Base-by-base conservation (phyloP, 1,284 basidiomycete genomes). In the Cystobasidiaceae sp. region DNA sequence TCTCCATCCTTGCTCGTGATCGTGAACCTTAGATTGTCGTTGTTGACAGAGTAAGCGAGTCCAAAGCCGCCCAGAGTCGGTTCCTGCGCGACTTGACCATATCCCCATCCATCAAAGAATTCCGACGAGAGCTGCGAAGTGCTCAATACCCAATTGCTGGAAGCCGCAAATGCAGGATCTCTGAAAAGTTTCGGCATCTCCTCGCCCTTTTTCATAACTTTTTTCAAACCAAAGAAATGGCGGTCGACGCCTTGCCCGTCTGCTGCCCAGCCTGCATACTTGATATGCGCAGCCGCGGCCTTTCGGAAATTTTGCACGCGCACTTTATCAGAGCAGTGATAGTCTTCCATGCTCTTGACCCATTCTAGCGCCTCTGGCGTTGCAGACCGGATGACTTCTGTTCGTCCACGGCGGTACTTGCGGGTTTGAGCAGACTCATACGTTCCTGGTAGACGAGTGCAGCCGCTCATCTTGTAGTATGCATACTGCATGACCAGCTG, bases 401-500 rank as follows among this genome's bases (percentile, higher is more conserved):
- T 94, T n/a, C 91, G 81, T 9, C 91, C 91, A 75, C 90, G 90
- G 77, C 83, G 82, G 78, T 89, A 94, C 74, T 82, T 83, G 27
- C 91, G 82, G 23, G 89, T 90, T 70, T 88, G 86, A 19, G 92
- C 90, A 56, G 90, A 87, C 77, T 94, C 92, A 75, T 94, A 94
- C 80, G 98, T 94, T 58, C 90, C 90, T 13, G 78, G 72, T 43
- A 92, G 86, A 2, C 85, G 88, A 4, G 88, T 86, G 23, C 89
- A 83, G 25, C 83, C 82, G 73, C 82, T 84, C 82, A 96, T 85
- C 78, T 91, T 91, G 78, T 88, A 86, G 81, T 89, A 96, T 21
- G 93, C 94, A 46, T 97, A 85, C 78, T 97, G 94, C 80, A 96
- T 96, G 71, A 92, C 86, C 69, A 97, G 83, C 80, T 98, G 94